Base-by-base conservation (phyloP, 805 yeast genomes). In the Candida chauliodis region DNA sequence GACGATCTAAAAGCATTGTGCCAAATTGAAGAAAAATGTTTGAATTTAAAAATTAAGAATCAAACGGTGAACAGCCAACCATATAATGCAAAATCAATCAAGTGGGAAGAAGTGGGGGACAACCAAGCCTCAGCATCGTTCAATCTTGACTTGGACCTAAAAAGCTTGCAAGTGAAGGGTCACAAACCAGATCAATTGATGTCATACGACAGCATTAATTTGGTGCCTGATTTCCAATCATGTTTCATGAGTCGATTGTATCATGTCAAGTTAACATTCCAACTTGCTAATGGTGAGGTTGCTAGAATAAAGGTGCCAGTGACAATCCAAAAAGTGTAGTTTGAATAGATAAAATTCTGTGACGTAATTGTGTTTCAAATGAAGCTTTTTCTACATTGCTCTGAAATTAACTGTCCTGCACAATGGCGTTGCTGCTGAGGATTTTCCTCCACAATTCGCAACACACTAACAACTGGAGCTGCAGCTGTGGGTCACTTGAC, bases 171-270 rank as follows among this genome's bases (percentile, higher is more conserved):
- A 3, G 19, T 47, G 31, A 48, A 49, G 30, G 37, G 44, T 18
- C 36, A 46, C 13, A 50, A 49, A n/a, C 42, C 38, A 2, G 22
- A 32, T 15, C 30, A 25, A 17, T 15, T 13, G 23, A 31, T 40
- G 26, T 43, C 49, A 2, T 59, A 43, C 23, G 61, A 64, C 35
- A 36, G 43, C 14, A 61, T 55, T 36, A 51, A 54, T 28, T 48
- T 66, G 28, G 63, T 63, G 20, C 71, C 72, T 11, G 54, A 56
- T 37, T 66, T 66, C 48, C 72, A 66, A 42, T 50, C 56, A 21
- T 66, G 72, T 42, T 46, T 49, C 33, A 30, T 60, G 42, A 52
- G 56, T 1, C 45, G 72, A 27, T 30, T 61, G 26, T 66, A 66
- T 44, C 61, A 61, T 37, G 34, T 65, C 10, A 52, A 51, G 33